Conservation (phyloP, 371 early-diverging fungal genomes). For the Mucor mucedo region DNA sequence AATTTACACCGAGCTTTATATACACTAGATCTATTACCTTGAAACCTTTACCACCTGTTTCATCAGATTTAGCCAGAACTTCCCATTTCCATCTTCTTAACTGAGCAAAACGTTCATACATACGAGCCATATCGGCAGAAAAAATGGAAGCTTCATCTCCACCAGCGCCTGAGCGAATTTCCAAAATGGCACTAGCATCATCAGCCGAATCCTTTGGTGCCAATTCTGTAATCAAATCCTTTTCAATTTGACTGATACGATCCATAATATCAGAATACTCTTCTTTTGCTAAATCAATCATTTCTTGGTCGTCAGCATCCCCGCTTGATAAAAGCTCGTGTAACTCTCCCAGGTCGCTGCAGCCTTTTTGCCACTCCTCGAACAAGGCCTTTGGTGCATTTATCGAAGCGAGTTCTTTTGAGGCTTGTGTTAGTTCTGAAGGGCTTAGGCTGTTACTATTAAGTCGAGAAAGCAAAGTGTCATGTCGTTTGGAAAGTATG, state of each 20-base stretch:
- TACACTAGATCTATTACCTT: constrained; percentile 49
- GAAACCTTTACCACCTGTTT: constrained; percentile 59
- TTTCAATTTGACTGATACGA: constrained; percentile 43
- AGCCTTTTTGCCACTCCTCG: constrained; percentile 42
- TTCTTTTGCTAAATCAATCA: constrained; percentile 62
- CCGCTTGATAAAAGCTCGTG: constrained; percentile 28
- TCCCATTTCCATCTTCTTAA: constrained; percentile 75
- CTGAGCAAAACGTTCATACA: constrained; percentile 80
- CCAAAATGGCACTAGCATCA: constrained; percentile 76
- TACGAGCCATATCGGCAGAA: constrained; percentile 70
- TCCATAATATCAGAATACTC: constrained; percentile 51
- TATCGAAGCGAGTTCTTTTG: constrained; percentile 42
- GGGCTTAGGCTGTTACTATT: constrained; percentile 27
- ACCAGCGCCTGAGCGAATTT: constrained; percentile 84
- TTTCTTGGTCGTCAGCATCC: constrained; percentile 44
- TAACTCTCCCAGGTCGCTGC: constrained; percentile 36
- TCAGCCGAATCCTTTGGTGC: constrained; percentile 72
- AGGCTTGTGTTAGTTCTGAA: constrained; percentile 35
- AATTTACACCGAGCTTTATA: not conserved
- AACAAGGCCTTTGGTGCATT: constrained; percentile 36
- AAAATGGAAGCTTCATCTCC: constrained; percentile 88
- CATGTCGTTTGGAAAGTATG: constrained; percentile 41
- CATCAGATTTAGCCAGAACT: constrained; percentile 56
- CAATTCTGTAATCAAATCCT: constrained; percentile 51
- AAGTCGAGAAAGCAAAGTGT: constrained; percentile 35